Evolutionary conservation across 345 rosid species (phyloP), one percentile per base, ranked within the genome.

Genomic region (Mallotus nudiflorus): DNA sequence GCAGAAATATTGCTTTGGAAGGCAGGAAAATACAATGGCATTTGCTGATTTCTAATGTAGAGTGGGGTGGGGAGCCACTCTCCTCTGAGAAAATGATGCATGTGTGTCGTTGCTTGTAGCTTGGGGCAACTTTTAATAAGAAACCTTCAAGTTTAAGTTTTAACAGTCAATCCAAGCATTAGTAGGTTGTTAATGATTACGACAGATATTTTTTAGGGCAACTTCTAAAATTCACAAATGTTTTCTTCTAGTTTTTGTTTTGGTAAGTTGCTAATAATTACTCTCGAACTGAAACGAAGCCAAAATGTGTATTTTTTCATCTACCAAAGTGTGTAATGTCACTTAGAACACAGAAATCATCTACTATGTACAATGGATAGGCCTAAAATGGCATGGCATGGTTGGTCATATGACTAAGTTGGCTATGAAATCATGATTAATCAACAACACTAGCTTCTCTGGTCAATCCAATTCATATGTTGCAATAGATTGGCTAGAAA

Each of bases 1-100:
- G 19, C 37, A 51, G 68, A 51, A 76, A 70, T 50, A 67, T 83
- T 78, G 88, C 77, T 75, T 80, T 71, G 75, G 54, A 77, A 68
- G 58, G 62, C 79, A 73, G 80, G 70, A 78, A 79, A 71, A 33
- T 44, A 37, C 3, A 28, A 62, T 35, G 5, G 63, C 24, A 6
- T 39, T 24, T 27, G 4, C n/a, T 44, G 61, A 59, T 48, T 42
- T 66, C 24, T 22, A 57, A 5, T 6, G 10, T 42, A 28, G 35
- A 1, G 77, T 68, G 73, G 75, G 63, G 13, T 68, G 73, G 75
- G 63, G 13, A 50, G 28, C 39, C 51, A 40, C 22, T 42, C 13
- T 2, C 7, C 8, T 12, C 16, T 22, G 57, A 35, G 20, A 9
- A 56, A 22, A 56, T 58, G 51, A 73, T 48, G 54, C 16, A 28